Conservation (phyloP, 2,329 filamentous ascomycete genomes). For the Metarhizium robertsii region DNA sequence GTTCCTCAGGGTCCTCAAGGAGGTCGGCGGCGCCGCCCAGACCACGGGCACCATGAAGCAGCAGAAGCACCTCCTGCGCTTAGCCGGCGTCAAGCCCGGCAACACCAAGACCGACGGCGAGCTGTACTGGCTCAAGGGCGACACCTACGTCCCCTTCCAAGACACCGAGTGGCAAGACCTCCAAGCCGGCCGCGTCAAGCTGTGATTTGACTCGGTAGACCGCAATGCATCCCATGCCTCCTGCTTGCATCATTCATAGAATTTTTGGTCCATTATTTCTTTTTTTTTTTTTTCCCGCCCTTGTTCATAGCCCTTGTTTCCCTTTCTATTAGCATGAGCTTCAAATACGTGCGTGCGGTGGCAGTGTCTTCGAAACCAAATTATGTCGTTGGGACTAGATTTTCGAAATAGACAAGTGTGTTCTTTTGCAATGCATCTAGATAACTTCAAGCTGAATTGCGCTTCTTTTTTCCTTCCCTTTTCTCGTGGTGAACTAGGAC, state of each 20-base stretch:
- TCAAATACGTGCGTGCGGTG: no score
- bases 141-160: conserved; percentile 59
- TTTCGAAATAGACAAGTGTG: no score
- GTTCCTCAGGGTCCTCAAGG: conserved; percentile 60
- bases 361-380: no score
- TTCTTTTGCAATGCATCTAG: no score
- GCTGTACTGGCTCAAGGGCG: conserved; percentile 57
- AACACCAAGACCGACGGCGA: conserved; percentile 26
- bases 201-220: conserved; percentile 32
- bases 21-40: conserved; percentile 44
- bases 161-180: conserved; percentile 60
- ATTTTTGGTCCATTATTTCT: background rate
- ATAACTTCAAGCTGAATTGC: no score
- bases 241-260: background rate
- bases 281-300: background rate
- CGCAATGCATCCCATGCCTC: background rate
- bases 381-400: no score
- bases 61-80: conserved; percentile 66
- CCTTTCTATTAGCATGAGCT: background rate
- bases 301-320: no score
- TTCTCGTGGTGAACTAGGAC: no score
- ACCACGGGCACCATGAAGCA: conserved; percentile 84
- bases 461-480: no score
- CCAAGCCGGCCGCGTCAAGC: conserved; percentile 57
- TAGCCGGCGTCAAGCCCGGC: conserved; percentile 61